Percentiles rank a stretch among this genome's conserved stretches.
Conservation (phyloP, 2,329 filamentous ascomycete genomes). For the Xenosphaeropsis pyriputrescens region DNA sequence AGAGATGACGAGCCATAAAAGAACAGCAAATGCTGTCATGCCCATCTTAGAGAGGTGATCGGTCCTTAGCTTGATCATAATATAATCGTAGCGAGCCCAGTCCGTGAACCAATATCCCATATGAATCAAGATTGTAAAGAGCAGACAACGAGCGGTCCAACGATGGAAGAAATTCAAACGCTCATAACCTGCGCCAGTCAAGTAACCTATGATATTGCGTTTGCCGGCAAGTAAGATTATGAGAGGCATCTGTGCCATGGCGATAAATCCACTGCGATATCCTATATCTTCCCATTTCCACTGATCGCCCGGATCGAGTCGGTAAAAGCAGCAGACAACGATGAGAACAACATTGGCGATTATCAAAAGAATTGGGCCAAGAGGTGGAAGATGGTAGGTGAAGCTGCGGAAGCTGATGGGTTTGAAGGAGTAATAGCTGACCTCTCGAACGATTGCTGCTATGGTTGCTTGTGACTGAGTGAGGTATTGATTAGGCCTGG, state of each 20-base stretch:
- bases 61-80: constrained; percentile 28
- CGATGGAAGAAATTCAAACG: constrained; percentile 52
- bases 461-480: constrained; percentile 32
- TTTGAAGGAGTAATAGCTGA: constrained; percentile 26
- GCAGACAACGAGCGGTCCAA: constrained; percentile 35
- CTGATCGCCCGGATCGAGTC: constrained; percentile 30
- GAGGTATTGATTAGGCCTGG: constrained; percentile 35
- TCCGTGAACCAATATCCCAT: constrained; percentile 36
- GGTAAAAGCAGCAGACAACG: constrained; percentile 39
- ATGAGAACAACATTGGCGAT: constrained; percentile 30
- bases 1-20: constrained; percentile 34
- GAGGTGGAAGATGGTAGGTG: constrained; percentile 21
- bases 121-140: constrained; percentile 36
- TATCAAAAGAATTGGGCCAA: constrained; percentile 24
- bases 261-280: constrained; percentile 51
- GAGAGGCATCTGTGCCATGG: constrained; percentile 51
- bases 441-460: constrained; percentile 37
- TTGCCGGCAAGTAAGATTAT: constrained; percentile 38
- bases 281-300: constrained; percentile 39
- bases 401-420: constrained; percentile 18
- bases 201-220: constrained; percentile 45
- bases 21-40: constrained; percentile 32
- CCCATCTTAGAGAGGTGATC: constrained; percentile 33
- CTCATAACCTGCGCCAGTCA: constrained; percentile 54
- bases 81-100: constrained; percentile 35